Conservation (phyloP, 2,329 filamentous ascomycete genomes). For the Cadophora luteo-olivacea region DNA sequence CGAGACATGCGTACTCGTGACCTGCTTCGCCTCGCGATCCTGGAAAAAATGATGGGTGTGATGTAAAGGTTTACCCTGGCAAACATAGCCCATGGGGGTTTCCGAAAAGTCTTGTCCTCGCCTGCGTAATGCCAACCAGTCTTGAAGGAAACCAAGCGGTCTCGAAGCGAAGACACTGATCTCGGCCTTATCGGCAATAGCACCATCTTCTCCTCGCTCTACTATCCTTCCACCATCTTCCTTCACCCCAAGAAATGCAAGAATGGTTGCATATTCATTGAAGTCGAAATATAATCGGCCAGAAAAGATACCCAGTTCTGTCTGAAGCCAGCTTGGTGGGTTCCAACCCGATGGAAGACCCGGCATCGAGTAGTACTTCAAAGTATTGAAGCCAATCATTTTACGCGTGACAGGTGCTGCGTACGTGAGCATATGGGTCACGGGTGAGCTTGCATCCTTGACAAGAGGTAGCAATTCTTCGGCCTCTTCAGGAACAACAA, state of each 20-base stretch:
- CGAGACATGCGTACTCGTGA: no score
- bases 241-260: slow-evolving; percentile 34
- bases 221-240: slow-evolving; percentile 16
- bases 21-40: no score
- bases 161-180: slow-evolving; percentile 42
- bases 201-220: slow-evolving; percentile 16
- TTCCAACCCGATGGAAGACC: slow-evolving; percentile 48
- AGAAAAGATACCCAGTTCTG: slow-evolving; percentile 65
- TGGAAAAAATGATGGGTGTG: slow-evolving; percentile 59
- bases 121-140: slow-evolving; percentile 62
- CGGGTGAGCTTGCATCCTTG: slow-evolving; percentile 21
- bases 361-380: slow-evolving; percentile 61
- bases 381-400: slow-evolving; percentile 64
- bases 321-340: slow-evolving; percentile 58
- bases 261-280: slow-evolving; percentile 51
- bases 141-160: slow-evolving; percentile 56
- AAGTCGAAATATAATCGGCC: slow-evolving; percentile 66
- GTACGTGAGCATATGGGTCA: slow-evolving; percentile 60
- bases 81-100: slow-evolving; percentile 58
- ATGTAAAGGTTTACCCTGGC: slow-evolving; percentile 50
- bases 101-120: slow-evolving; percentile 63
- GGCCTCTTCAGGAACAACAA: slow-evolving; percentile 69
- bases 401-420: slow-evolving; percentile 63
- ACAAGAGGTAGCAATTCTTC: slow-evolving; percentile 59
- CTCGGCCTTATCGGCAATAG: not conserved